Evolutionary conservation across 2,329 filamentous ascomycete species (phyloP).

Genomic region (Penicillium sp.): DNA sequence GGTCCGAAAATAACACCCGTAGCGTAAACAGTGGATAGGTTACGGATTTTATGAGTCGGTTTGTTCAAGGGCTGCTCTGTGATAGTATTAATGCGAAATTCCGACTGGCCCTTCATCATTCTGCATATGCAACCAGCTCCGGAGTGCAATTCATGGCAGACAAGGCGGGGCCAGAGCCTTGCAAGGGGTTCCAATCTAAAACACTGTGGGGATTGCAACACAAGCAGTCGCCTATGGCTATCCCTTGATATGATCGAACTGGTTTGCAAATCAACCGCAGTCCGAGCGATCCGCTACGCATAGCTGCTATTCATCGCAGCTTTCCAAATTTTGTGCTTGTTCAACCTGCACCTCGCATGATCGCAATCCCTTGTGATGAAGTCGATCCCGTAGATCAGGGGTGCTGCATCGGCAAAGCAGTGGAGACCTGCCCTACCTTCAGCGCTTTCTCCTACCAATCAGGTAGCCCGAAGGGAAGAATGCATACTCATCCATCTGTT

Average conservation of each 20-base stretch:
- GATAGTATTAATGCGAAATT: no score
- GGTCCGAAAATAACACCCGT: background rate
- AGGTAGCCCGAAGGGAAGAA: conserved; percentile 15
- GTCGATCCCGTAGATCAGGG: conserved; percentile 27
- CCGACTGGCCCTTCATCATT: background rate
- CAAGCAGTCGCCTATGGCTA: background rate
- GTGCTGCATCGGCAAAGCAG: conserved; percentile 9
- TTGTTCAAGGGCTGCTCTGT: no score
- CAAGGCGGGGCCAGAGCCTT: conserved; percentile 2
- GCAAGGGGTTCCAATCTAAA: conserved; percentile 13
- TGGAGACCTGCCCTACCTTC: conserved; percentile 15
- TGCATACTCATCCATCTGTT: conserved; percentile 19
- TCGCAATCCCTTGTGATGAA: background rate
- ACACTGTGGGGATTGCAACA: background rate
- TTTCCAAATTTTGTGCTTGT: background rate
- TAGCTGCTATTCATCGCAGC: background rate
- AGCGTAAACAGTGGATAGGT: no score
- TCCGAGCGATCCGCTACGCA: conserved; percentile 8
- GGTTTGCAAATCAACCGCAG: conserved; percentile 11
- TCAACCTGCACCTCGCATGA: background rate
- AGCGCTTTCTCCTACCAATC: conserved; percentile 20
- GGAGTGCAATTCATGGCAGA: background rate
- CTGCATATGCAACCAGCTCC: background rate
- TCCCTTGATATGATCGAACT: conserved; percentile 14
- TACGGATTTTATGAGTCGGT: no score